Conservation (phyloP, 768 basidiomycete species). For the Termitomyces heimii region DNA sequence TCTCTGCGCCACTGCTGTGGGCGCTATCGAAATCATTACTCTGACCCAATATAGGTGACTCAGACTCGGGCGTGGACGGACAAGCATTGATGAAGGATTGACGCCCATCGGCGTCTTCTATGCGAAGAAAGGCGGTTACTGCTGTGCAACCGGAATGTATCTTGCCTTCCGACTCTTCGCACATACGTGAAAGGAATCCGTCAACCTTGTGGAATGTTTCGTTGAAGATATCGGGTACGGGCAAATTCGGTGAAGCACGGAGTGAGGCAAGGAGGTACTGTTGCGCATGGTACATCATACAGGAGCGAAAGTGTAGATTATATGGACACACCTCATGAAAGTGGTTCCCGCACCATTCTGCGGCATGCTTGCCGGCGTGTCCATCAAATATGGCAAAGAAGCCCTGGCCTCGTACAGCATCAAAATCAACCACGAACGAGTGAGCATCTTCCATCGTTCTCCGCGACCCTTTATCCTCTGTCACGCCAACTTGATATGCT, state of each 20-base stretch:
- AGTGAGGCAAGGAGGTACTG: slow-evolving; percentile 62
- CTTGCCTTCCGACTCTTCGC: slow-evolving; percentile 83
- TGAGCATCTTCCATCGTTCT: slow-evolving; percentile 98
- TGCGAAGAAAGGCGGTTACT: slow-evolving; percentile 89
- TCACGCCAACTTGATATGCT: slow-evolving; percentile 63
- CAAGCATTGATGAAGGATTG: slow-evolving; percentile 55
- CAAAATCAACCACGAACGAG: slow-evolving; percentile 94
- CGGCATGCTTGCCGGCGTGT: slow-evolving; percentile 97
- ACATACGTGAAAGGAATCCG: slow-evolving; percentile 70
- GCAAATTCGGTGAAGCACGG: slow-evolving; percentile 45
- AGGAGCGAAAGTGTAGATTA: neutral
- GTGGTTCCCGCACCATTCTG: slow-evolving; percentile 96
- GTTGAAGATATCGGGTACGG: slow-evolving; percentile 87
- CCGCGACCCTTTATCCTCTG: slow-evolving; percentile 85
- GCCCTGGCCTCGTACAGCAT: slow-evolving; percentile 85
- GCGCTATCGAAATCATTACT: slow-evolving; percentile 30
- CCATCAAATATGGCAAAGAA: slow-evolving; percentile 99
- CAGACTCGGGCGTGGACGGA: slow-evolving; percentile 23
- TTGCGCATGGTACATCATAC: neutral
- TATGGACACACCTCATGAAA: slow-evolving; percentile 75
- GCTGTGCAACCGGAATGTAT: slow-evolving; percentile 97
- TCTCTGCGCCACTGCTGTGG: slow-evolving; percentile 42
- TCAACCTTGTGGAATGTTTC: slow-evolving; percentile 95
- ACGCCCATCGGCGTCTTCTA: slow-evolving; percentile 75
- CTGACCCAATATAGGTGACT: slow-evolving; percentile 28